phyloP scores from a whole-genome alignment of 164 flowering plant genomes.

The Piper betle region DNA sequence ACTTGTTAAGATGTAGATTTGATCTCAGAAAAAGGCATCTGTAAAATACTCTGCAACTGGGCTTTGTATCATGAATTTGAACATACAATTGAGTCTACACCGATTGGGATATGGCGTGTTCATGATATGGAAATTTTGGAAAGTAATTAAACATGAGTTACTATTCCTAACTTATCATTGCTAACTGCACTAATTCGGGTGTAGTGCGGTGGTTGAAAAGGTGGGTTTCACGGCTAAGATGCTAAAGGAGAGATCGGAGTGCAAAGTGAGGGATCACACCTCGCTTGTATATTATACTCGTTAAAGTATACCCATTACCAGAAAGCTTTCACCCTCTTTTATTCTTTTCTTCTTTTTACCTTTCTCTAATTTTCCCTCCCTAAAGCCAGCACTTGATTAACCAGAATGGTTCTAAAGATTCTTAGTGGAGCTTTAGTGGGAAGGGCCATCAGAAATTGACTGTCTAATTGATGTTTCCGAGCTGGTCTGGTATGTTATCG shows the following conservation, averaged over 20 bases:
- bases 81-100: no score
- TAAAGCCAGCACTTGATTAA: background rate
- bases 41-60: background rate
- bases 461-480: background rate
- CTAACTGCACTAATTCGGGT: slow-evolving; percentile 2
- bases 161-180: background rate
- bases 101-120: no score
- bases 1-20: no score
- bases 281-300: background rate
- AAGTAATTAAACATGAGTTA: no score
- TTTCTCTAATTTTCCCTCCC: background rate
- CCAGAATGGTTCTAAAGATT: background rate
- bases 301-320: background rate
- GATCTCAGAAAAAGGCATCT: no score
- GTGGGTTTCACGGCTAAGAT: slow-evolving; percentile 2
- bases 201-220: slow-evolving; percentile 5
- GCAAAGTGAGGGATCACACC: slow-evolving; percentile 6
- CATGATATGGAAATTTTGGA: no score
- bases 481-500: background rate
- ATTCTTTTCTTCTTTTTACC: background rate
- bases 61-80: background rate
- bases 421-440: slow-evolving; percentile 3
- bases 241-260: background rate
- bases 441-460: slow-evolving; percentile 2
- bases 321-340: background rate